Evolutionary conservation across 2,329 filamentous ascomycete species (phyloP).

Genomic region (Diaporthe ampelina): DNA sequence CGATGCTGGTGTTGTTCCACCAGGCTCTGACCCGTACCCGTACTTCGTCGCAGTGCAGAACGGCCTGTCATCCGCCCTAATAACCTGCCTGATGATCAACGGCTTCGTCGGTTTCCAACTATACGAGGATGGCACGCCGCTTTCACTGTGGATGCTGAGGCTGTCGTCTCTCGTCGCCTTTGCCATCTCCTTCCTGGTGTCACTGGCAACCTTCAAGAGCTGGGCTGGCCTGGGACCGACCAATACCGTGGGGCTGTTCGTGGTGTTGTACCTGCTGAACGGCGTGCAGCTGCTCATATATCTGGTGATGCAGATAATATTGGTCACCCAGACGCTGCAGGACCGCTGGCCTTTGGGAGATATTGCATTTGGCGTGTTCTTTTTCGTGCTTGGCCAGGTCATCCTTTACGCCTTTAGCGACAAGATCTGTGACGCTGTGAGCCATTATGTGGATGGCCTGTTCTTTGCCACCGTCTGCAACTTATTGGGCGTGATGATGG

Average conservation of each 20-base stretch:
- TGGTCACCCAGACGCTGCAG: conserved; percentile 90
- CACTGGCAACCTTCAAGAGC: conserved; percentile 91
- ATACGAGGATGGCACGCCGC: conserved; percentile 94
- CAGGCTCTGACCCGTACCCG: conserved; percentile 83
- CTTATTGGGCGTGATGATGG: conserved; percentile 97
- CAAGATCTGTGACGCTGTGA: conserved; percentile 84
- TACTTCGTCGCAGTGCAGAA: conserved; percentile 94
- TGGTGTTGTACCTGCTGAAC: conserved; percentile 92
- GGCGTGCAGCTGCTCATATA: conserved; percentile 90
- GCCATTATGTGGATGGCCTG: conserved; percentile 94
- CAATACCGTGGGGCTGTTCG: conserved; percentile 90
- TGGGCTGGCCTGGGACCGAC: conserved; percentile 89
- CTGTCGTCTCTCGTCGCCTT: conserved; percentile 85
- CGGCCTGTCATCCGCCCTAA: conserved; percentile 86
- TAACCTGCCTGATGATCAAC: conserved; percentile 93
- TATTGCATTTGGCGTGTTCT: conserved; percentile 89
- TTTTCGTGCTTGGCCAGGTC: conserved; percentile 93
- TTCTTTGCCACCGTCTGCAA: conserved; percentile 97
- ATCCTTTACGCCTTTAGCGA: conserved; percentile 91
- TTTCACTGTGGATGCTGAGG: conserved; percentile 94
- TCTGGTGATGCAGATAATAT: conserved; percentile 85
- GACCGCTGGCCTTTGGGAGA: conserved; percentile 96
- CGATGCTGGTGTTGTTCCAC: conserved; percentile 92
- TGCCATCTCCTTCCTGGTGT: conserved; percentile 86
- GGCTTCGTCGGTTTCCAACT: conserved; percentile 98